Base-by-base conservation (phyloP, 495 filamentous ascomycete genomes). In the Parachaetomium inaequale region DNA sequence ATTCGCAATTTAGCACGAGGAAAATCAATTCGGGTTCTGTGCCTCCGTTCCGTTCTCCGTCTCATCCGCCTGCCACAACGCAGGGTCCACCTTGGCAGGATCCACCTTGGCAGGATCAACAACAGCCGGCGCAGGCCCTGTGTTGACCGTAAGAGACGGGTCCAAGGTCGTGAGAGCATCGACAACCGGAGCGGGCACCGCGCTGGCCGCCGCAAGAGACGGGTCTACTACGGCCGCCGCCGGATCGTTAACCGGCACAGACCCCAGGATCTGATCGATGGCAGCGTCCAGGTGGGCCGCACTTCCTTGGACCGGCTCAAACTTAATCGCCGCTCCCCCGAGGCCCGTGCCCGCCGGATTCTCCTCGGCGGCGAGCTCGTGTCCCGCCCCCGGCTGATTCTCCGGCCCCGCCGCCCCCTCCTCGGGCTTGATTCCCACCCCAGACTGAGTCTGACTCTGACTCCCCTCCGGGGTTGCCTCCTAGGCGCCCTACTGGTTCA, bases 401-500 rank as follows among this genome's bases (percentile, higher is more conserved):
- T 12, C 25, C 49, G 49, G 26, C 26, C 5, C 23, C 21, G 5
- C n/a, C n/a, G n/a, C n/a, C n/a, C n/a, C n/a, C n/a, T n/a, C n/a
- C n/a, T n/a, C n/a, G n/a, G n/a, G n/a, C 4, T 54, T 25, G 34
- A 19, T 55, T 23, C 15, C 21, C 31, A 21, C 6, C 52, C 31
- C 7, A 8, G 7, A 7, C 1, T 7, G 7, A 3, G 11, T 11
- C 50, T n/a, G n/a, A n/a, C n/a, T n/a, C n/a, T n/a, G 8, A 17
- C 19, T 29, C 55, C 43, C 34, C 25, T 19, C 36, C 45, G 17
- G 45, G 26, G 23, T 29, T 21, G 59, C 42, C 47, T 31, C 26
- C 68, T 72, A 72, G 21, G 68, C 68, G 68, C 67, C 65, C 70
- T 72, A 42, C 32, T 63, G 49, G 28, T 45, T 8, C 12, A 40